phyloP scores from a whole-genome alignment of 306 rosid genomes.

The Betula pendula region DNA sequence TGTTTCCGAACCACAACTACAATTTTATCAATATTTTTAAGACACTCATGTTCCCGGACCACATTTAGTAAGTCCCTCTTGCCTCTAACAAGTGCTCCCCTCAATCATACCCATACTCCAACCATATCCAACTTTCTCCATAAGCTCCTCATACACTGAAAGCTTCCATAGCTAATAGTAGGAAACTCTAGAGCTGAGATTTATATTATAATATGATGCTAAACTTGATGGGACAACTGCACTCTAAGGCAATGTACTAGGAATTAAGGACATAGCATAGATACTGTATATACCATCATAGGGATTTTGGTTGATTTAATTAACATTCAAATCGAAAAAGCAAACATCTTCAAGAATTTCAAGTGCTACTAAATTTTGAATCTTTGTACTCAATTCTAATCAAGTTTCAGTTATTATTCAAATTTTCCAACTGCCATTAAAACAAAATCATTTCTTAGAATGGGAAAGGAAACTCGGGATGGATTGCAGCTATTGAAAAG shows the following conservation, averaged over 20 bases:
- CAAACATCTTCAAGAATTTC: constrained; percentile 1
- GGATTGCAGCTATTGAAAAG: not conserved
- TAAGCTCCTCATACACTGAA: not conserved
- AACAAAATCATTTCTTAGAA: not conserved
- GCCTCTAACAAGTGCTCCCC: not conserved
- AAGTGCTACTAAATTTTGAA: not conserved
- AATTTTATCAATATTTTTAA: not conserved
- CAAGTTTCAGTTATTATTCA: not conserved
- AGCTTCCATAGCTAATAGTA: not conserved
- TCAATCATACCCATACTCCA: not conserved
- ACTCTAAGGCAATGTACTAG: not conserved
- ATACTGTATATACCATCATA: not conserved
- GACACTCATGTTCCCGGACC: not conserved
- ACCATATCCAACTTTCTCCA: not conserved
- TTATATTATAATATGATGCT: not conserved
- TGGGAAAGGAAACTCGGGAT: not conserved
- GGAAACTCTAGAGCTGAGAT: not conserved
- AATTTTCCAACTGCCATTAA: not conserved
- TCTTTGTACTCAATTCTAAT: not conserved
- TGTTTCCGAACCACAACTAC: not conserved
- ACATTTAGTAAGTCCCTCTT: not conserved
- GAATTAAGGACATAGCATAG: too few species aligned
- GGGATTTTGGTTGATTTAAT: not conserved
- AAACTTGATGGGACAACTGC: not conserved
- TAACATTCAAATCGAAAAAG: not conserved